These are phyloP conservation scores for Kodamaea fungicola DNA, from an alignment of 1,139 yeast genomes.

Conservation along the genomic window DNA sequence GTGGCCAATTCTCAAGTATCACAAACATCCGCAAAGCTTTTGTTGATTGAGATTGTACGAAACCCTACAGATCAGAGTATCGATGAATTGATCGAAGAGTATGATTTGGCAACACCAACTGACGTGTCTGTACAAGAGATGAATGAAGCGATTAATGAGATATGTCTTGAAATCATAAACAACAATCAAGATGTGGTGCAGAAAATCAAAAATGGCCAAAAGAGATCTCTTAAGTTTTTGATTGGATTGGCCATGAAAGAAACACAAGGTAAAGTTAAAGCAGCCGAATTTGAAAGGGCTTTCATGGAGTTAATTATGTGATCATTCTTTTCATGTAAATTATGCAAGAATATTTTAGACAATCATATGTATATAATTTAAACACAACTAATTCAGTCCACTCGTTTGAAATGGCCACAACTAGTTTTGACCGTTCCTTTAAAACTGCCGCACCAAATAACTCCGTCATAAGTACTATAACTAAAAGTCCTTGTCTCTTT, in stretches of 20 bases:
- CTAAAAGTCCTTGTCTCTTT: too few species aligned
- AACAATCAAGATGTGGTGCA: slow-evolving; percentile 56
- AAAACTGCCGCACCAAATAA: too few species aligned
- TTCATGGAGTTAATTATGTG: slow-evolving; percentile 30
- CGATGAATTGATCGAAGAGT: slow-evolving; percentile 47
- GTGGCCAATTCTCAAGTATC: slow-evolving; percentile 22
- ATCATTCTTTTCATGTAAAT: background rate
- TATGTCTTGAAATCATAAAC: slow-evolving; percentile 52
- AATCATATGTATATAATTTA: too few species aligned
- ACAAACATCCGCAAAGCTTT: slow-evolving; percentile 59
- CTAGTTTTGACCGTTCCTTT: too few species aligned
- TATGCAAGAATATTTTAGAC: too few species aligned
- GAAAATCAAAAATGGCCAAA: slow-evolving; percentile 56
- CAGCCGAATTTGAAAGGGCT: slow-evolving; percentile 43
- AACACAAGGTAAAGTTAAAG: slow-evolving; percentile 64
- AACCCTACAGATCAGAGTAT: slow-evolving; percentile 38
- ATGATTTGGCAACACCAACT: slow-evolving; percentile 46
- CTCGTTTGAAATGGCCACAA: too few species aligned
- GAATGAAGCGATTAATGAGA: slow-evolving; percentile 42
- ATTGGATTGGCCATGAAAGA: slow-evolving; percentile 84
- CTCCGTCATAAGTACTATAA: too few species aligned
- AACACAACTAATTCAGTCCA: too few species aligned
- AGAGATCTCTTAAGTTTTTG: slow-evolving; percentile 65
- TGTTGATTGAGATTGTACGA: slow-evolving; percentile 58
- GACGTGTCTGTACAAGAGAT: slow-evolving; percentile 28